phyloP scores from a whole-genome alignment of 345 rosid genomes.

The Isatis tinctoria region DNA sequence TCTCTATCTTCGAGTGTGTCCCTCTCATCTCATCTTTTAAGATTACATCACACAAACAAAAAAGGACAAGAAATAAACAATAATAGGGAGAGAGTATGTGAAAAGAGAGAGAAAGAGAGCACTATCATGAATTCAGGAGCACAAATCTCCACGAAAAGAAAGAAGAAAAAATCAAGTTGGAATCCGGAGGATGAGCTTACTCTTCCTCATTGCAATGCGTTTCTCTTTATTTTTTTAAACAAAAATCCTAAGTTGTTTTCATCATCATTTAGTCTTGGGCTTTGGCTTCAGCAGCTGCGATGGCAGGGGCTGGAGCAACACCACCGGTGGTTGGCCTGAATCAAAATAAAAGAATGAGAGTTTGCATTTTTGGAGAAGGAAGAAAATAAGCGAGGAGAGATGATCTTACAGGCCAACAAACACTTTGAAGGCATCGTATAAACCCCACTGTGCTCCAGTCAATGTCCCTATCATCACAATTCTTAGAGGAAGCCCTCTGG shows the following conservation, averaged over 20 bases:
- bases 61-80: neutral
- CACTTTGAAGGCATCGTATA: conserved; percentile 97
- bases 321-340: conserved; percentile 98
- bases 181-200: conserved; percentile 18
- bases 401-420: conserved; percentile 94
- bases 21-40: neutral
- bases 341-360: neutral
- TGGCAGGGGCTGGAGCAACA: conserved; percentile 51
- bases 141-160: conserved; percentile 14
- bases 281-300: conserved; percentile 30
- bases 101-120: neutral
- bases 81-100: neutral
- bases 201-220: conserved; percentile 12
- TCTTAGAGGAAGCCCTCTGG: conserved; percentile 95
- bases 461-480: conserved; percentile 99
- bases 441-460: conserved; percentile 96
- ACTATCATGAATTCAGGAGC: conserved; percentile 19
- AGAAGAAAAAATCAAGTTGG: conserved; percentile 7
- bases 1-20: conserved; percentile 1
- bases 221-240: conserved; percentile 19
- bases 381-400: neutral
- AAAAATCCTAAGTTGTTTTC: conserved; percentile 28
- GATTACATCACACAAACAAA: neutral
- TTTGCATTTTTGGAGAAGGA: neutral
- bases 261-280: conserved; percentile 12